Percentiles rank a stretch among this genome's conserved stretches.
These are phyloP conservation scores for Tardiomyces blankii DNA, from an alignment of 1,139 yeast genomes.

Conservation along the genomic window DNA sequence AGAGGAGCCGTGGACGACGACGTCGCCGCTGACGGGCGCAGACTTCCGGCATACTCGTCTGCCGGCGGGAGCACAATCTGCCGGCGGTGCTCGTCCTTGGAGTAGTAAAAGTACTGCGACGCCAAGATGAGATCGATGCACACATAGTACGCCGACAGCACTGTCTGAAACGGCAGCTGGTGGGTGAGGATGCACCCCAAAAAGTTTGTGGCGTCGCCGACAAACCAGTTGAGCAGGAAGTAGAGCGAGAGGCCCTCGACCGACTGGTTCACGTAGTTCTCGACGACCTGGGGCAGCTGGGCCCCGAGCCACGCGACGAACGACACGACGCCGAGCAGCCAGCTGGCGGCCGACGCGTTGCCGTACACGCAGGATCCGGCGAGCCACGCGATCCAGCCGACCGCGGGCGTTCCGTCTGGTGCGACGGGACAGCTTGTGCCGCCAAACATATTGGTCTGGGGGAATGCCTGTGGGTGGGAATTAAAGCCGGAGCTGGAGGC, in stretches of 20 bases:
- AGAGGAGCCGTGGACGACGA: background rate
- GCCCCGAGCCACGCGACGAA: conserved; percentile 72
- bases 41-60: background rate
- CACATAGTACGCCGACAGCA: conserved; percentile 65
- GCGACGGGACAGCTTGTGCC: conserved; percentile 8
- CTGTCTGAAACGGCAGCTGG: conserved; percentile 66
- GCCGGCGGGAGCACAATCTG: background rate
- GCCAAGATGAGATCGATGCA: conserved; percentile 61
- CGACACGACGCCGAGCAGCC: conserved; percentile 38
- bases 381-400: conserved; percentile 19
- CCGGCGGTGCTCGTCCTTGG: conserved; percentile 6
- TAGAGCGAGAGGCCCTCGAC: conserved; percentile 81
- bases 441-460: too few relatives aligned
- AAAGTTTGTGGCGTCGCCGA: conserved; percentile 76
- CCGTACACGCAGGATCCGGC: conserved; percentile 25
- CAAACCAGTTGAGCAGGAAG: conserved; percentile 66
- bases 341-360: conserved; percentile 17
- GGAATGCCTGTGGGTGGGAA: background rate
- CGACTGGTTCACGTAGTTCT: conserved; percentile 63
- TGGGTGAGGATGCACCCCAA: conserved; percentile 70
- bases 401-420: conserved; percentile 14
- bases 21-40: background rate
- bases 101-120: conserved; percentile 69
- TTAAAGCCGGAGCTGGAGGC: too few relatives aligned
- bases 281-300: conserved; percentile 74